These are phyloP conservation scores for Backusella circina DNA, from an alignment of 192 early-diverging fungal genomes.

Conservation along the genomic window DNA sequence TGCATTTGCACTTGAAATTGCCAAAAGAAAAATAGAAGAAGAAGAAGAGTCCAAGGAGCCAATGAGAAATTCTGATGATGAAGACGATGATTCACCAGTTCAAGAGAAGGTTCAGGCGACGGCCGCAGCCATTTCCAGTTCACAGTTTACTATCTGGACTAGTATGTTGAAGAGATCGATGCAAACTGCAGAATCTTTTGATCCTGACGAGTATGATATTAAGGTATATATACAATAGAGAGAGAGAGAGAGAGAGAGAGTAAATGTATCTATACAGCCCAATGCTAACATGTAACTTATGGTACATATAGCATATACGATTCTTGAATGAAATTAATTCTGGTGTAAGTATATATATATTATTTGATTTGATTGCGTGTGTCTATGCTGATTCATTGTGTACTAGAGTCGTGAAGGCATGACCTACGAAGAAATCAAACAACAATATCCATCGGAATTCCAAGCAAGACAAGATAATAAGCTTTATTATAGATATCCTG, in stretches of 20 bases:
- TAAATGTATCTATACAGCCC: background rate
- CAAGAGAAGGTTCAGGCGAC: conserved; percentile 33
- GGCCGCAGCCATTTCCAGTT: conserved; percentile 69
- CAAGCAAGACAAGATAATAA: conserved; percentile 80
- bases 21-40: conserved; percentile 12
- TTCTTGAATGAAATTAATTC: conserved; percentile 95
- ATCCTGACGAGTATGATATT: conserved; percentile 71
- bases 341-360: conserved; percentile 39
- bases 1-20: conserved; percentile 41
- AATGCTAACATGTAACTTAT: too few relatives aligned
- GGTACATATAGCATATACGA: conserved; percentile 53
- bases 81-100: background rate
- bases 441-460: conserved; percentile 78
- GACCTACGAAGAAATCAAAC: conserved; percentile 79
- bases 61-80: background rate
- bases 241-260: too few relatives aligned
- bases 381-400: background rate
- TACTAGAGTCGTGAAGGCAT: conserved; percentile 61
- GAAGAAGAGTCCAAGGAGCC: background rate
- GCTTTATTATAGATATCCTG: conserved; percentile 92
- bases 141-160: conserved; percentile 76
- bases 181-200: conserved; percentile 81
- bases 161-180: conserved; percentile 81
- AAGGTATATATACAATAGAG: conserved; percentile 33
- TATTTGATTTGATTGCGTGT: background rate